Base-by-base conservation (phyloP, 2,329 filamentous ascomycete genomes). In the Proliferodiscus dingleyae region DNA sequence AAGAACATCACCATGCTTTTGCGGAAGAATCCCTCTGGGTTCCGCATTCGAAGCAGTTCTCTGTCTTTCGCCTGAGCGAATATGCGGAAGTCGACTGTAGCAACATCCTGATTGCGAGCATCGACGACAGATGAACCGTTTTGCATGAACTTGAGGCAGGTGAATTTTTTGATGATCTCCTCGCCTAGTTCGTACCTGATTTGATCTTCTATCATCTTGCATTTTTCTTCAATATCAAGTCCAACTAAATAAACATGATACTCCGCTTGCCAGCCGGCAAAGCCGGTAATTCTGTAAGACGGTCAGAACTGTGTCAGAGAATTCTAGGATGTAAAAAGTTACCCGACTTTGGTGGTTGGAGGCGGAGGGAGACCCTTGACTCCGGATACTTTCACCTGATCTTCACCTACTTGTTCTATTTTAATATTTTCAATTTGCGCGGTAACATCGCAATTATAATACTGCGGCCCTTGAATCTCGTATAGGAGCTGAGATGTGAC, bases 371-470 rank as follows among this genome's bases (percentile, higher is more conserved):
- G 45, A 8, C 62, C 64, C 45, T 60, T 63, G 46, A 67, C 60
- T 4, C 64, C 63, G 2, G 56, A 57, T 9, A 67, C 57, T n/a
- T 52, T 54, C 10, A 79, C 72, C 9, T 23, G 37, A 23, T 38
- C 74, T 2, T 43, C 34, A 1, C 67, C 69, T 6, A 74, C 46
- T 50, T 77, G 69, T 47, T 75, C 70, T 53, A 79, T 74, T 46
- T 65, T 68, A 23, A 78, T 61, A 22, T 70, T 64, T 38, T 69
- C 63, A n/a, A 80, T 62, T 15, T 76, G 57, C 0, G 76, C 76
- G 0, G 71, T 77, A 24, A 79, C 76, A 50, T 80, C 77, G 0
- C 70, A 73, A 61, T 79, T 78, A 65, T 70, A 75, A 57, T 80
- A 80, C 66, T 69, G 72, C 0, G 71, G 72, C 4, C 74, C 74